A percentile compares a stretch with the other conserved stretches of the same genome.
phyloP scores from a whole-genome alignment of 805 yeast species.

The Komagataella mondaviorum region DNA sequence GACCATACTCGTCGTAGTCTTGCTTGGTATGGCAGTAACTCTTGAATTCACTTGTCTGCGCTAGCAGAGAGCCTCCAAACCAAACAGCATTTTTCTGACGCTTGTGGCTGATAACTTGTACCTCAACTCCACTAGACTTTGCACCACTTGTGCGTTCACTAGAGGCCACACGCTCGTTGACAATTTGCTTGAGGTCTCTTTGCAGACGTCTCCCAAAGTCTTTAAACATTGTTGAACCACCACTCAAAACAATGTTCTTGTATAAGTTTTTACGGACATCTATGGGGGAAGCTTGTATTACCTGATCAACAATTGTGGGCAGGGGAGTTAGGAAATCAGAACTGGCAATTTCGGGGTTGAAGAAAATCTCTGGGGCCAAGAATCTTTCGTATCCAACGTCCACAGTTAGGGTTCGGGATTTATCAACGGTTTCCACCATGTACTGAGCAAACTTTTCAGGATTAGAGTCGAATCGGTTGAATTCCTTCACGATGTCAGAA shows the following conservation, averaged over 20 bases:
- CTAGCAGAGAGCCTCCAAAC: conserved; percentile 96
- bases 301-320: conserved; percentile 92
- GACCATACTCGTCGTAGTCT: conserved; percentile 97
- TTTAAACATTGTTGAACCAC: conserved; percentile 98
- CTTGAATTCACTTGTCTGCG: conserved; percentile 94
- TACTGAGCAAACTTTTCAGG: conserved; percentile 91
- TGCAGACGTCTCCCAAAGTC: conserved; percentile 97
- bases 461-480: conserved; percentile 85
- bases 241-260: conserved; percentile 89
- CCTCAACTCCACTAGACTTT: conserved; percentile 89
- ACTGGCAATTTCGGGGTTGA: conserved; percentile 94
- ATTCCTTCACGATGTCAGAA: conserved; percentile 95
- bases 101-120: conserved; percentile 92
- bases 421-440: conserved; percentile 65
- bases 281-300: conserved; percentile 89
- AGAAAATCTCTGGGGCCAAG: conserved; percentile 97
- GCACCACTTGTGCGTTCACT: conserved; percentile 68
- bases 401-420: conserved; percentile 50
- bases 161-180: conserved; percentile 73
- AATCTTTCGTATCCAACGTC: conserved; percentile 97
- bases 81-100: conserved; percentile 98
- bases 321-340: conserved; percentile 92
- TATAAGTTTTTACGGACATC: conserved; percentile 96
- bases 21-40: conserved; percentile 94
- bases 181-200: conserved; percentile 80